These are phyloP conservation scores for Hypoxylon rickii DNA, from an alignment of 495 filamentous ascomycete species.

Conservation along the genomic window DNA sequence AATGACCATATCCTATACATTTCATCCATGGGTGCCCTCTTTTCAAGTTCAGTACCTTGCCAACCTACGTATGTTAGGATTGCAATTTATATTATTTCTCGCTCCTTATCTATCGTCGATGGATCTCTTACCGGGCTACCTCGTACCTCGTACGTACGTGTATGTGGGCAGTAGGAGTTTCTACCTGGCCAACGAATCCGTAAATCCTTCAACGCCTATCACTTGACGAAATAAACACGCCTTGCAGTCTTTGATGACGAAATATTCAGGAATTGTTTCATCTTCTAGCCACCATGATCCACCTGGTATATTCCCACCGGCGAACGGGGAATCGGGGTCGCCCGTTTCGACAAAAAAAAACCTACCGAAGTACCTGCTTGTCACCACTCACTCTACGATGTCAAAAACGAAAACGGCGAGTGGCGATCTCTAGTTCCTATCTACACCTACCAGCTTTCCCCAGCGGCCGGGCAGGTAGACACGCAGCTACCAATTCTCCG, in stretches of 20 bases:
- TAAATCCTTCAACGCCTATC: not conserved
- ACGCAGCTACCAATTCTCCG: not conserved
- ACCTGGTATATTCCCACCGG: too few relatives aligned
- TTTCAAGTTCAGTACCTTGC: not conserved
- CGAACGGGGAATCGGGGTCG: slow-evolving; percentile 7
- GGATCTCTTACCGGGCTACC: not conserved
- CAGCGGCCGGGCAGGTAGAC: too few relatives aligned
- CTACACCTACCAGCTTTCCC: too few relatives aligned
- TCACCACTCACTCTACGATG: slow-evolving; percentile 1
- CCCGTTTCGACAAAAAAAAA: slow-evolving; percentile 11
- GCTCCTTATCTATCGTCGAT: too few relatives aligned
- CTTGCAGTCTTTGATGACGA: too few relatives aligned
- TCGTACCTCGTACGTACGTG: not conserved
- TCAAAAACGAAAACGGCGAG: slow-evolving; percentile 9
- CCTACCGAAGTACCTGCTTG: too few relatives aligned
- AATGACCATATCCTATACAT: too few relatives aligned
- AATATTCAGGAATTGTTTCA: not conserved
- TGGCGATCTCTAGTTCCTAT: too few relatives aligned
- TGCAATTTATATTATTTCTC: too few relatives aligned
- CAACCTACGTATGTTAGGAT: not conserved
- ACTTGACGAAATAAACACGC: not conserved
- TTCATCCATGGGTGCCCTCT: too few relatives aligned
- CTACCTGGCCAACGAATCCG: not conserved
- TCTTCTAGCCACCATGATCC: not conserved
- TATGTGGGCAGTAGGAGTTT: not conserved